A percentile compares a stretch with the other conserved stretches of the same genome.
phyloP scores from a whole-genome alignment of 2,329 filamentous ascomycete species.

The Xylaria sp. region DNA sequence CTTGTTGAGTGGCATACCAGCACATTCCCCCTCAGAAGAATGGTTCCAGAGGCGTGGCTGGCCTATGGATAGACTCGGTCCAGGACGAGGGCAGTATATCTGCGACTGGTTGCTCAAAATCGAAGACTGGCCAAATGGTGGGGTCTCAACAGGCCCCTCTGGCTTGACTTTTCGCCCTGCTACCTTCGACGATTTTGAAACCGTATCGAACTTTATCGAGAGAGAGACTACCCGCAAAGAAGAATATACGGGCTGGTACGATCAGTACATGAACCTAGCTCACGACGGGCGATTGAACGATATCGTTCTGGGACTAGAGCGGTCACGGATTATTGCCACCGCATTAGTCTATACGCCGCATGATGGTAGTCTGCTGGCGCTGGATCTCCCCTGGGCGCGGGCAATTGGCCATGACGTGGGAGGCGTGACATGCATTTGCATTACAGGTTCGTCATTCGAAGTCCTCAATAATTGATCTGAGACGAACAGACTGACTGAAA shows the following conservation, averaged over 20 bases:
- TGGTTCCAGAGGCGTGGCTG: constrained; percentile 64
- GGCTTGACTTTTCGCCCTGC: constrained; percentile 54
- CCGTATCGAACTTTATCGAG: constrained; percentile 57
- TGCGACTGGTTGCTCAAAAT: constrained; percentile 62
- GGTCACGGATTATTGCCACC: constrained; percentile 55
- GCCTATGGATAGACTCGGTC: constrained; percentile 50
- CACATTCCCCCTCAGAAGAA: constrained; percentile 48
- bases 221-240: constrained; percentile 53
- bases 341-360: constrained; percentile 60
- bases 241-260: constrained; percentile 61
- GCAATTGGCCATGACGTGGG: constrained; percentile 58
- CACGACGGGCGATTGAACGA: constrained; percentile 56
- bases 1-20: constrained; percentile 60
- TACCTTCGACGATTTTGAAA: constrained; percentile 51
- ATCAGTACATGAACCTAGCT: constrained; percentile 61
- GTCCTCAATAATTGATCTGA: constrained; percentile 2
- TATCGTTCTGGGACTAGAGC: constrained; percentile 59
- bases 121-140: constrained; percentile 52
- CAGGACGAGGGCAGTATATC: constrained; percentile 56
- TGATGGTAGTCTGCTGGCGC: constrained; percentile 52
- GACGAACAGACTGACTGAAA: constrained; percentile 24
- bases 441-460: constrained; percentile 56
- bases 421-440: constrained; percentile 66
- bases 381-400: constrained; percentile 62
- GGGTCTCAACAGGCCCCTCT: constrained; percentile 44